These are phyloP conservation scores for Thermothielavioides terrestris DNA, from an alignment of 495 filamentous ascomycete genomes.

Conservation along the genomic window DNA sequence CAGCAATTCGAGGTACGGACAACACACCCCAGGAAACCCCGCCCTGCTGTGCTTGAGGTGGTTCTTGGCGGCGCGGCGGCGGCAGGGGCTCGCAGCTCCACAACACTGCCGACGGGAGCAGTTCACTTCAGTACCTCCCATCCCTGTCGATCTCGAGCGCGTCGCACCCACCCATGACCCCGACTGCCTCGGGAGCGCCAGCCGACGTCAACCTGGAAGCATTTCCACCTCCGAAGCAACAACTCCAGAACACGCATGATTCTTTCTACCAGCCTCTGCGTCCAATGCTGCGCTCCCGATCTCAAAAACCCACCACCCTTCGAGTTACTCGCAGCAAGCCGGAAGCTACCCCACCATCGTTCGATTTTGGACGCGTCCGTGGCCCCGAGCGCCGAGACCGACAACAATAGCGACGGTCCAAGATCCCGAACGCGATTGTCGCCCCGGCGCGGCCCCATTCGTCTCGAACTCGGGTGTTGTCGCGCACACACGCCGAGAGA, in stretches of 20 bases:
- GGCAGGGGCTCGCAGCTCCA: background rate
- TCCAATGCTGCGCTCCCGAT: background rate
- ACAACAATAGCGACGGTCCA: conserved; percentile 1
- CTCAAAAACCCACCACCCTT: background rate
- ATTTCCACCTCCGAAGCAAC: background rate
- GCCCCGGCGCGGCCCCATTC: background rate
- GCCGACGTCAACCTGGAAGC: background rate
- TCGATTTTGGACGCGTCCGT: conserved; percentile 9
- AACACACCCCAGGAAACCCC: no score
- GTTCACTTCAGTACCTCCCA: no score
- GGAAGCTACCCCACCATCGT: conserved; percentile 9
- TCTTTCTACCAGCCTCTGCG: background rate
- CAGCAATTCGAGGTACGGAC: no score
- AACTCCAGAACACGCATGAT: background rate
- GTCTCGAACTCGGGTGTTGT: background rate
- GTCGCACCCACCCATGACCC: conserved; percentile 1
- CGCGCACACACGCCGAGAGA: background rate
- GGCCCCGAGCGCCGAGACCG: no score
- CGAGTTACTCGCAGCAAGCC: background rate
- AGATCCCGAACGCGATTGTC: background rate
- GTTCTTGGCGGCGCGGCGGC: background rate
- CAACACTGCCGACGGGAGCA: no score
- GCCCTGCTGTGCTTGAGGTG: no score
- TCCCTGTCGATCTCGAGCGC: background rate
- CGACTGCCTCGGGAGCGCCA: background rate